Evolutionary conservation across 2,329 filamentous ascomycete species (phyloP).

Genomic region (Monosporascus sp.): DNA sequence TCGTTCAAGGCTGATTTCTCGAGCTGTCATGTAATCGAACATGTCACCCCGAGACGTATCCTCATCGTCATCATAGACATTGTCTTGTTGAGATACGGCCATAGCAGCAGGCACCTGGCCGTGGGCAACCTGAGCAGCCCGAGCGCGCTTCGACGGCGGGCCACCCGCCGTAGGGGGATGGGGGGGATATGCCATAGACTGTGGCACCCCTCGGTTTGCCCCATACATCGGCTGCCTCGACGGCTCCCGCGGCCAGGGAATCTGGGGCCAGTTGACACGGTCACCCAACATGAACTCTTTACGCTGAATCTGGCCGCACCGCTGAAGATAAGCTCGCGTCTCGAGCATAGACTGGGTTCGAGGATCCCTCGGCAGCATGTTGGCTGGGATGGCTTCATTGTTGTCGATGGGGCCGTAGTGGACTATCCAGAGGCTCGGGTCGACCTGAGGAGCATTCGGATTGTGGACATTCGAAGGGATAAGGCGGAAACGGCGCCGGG

Average conservation of each 20-base stretch:
- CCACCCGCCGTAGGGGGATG: constrained; percentile 39
- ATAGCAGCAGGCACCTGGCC: constrained; percentile 31
- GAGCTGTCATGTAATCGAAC: constrained; percentile 82
- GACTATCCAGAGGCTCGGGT: constrained; percentile 83
- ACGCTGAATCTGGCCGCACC: constrained; percentile 73
- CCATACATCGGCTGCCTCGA: constrained; percentile 48
- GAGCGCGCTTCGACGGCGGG: constrained; percentile 51
- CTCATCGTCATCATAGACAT: constrained; percentile 76
- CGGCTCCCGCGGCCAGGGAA: constrained; percentile 60
- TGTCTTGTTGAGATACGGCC: constrained; percentile 34
- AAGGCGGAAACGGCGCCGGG: constrained; percentile 81
- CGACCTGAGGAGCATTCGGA: constrained; percentile 64
- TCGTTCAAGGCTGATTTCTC: constrained; percentile 79
- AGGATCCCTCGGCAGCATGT: constrained; percentile 59
- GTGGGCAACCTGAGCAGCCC: constrained; percentile 38
- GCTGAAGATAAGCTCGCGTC: constrained; percentile 60
- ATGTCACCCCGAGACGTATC: constrained; percentile 82
- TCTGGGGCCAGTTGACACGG: constrained; percentile 81
- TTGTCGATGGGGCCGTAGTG: constrained; percentile 80
- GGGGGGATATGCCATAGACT: constrained; percentile 58
- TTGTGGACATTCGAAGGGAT: constrained; percentile 65
- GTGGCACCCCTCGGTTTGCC: constrained; percentile 46
- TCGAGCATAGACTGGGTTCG: constrained; percentile 57
- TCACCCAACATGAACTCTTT: constrained; percentile 96
- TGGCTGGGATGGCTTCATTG: constrained; percentile 65